Conservation (phyloP, 2,329 filamentous ascomycete species). For the Colletotrichum higginsianum region DNA sequence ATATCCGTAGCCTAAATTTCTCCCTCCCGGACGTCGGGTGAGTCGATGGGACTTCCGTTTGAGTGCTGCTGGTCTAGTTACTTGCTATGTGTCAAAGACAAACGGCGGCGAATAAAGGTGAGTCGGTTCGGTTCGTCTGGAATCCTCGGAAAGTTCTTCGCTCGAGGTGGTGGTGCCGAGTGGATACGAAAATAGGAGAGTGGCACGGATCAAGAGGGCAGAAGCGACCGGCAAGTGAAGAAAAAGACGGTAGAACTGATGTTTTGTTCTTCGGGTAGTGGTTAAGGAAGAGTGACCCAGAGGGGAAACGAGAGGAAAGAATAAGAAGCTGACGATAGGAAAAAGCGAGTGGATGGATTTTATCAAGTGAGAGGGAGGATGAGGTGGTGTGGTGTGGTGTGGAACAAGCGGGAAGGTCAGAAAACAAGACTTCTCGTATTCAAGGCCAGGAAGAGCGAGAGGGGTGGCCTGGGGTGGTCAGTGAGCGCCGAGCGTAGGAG, state of each 20-base stretch:
- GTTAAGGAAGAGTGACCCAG: neutral
- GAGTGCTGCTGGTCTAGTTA: conserved; percentile 4
- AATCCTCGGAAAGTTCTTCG: conserved; percentile 32
- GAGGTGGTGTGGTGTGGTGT: conserved; percentile 14
- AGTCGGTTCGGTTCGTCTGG: conserved; percentile 30
- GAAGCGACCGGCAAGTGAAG: conserved; percentile 24
- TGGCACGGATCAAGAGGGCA: conserved; percentile 2
- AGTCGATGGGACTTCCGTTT: neutral
- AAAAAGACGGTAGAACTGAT: neutral
- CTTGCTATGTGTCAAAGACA: conserved; percentile 1
- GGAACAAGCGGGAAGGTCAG: conserved; percentile 34
- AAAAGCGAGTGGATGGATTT: conserved; percentile 34
- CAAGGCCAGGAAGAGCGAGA: conserved; percentile 19
- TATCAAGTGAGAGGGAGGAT: conserved; percentile 29
- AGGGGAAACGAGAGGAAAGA: conserved; percentile 11
- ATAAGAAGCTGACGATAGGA: conserved; percentile 1
- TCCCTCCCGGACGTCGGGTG: neutral
- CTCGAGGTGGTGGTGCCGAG: conserved; percentile 16
- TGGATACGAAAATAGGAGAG: conserved; percentile 34
- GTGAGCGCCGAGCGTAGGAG: conserved; percentile 3
- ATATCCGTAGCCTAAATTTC: neutral
- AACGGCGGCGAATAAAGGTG: conserved; percentile 19
- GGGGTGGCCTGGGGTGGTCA: conserved; percentile 17
- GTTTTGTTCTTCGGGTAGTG: neutral
- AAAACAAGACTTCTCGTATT: conserved; percentile 39